Base-by-base conservation (phyloP, 768 basidiomycete genomes). In the Suillus hirtellus region DNA sequence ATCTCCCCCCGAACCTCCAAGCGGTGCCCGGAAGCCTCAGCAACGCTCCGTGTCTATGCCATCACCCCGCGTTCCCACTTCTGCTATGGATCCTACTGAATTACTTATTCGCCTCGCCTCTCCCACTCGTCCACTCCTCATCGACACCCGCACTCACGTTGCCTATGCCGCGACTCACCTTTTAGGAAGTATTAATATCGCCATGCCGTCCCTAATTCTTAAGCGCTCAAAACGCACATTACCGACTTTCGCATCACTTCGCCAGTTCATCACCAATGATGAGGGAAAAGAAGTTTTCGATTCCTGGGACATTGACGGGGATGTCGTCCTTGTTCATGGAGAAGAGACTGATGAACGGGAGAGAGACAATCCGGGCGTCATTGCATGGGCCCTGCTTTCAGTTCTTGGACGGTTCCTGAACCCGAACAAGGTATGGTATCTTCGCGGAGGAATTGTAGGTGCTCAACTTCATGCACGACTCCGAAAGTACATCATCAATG, bases 201-300 rank as follows among this genome's bases (percentile, higher is more conserved):
- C 89, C 38, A 91, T 97, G 49, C 95, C 95, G 0, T 90, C 92
- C 31, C 86, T 97, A 70, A 94, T 97, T 70, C 86, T 95, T 68
- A 95, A 94, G 74, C 88, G 95, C 21, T 89, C 84, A 66, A 82
- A 86, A 65, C 92, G 90, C 71, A 58, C 56, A 42, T 19, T 58
- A 42, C 85, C 89, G 2, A 82, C 82, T 37, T 77, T 93, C 54
- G 84, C 88, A 66, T 82, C 88, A 0, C 78, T 96, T 61, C 86
- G 88, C 58, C 88, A 90, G 69, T 96, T 89, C 71, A 85, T 95
- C 70, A 93, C 90, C 5, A 92, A 92, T 1, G 89, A 93, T 56
- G 78, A 83, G 37, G 90, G 89, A 37, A 90, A 87, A 72, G 77
- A 76, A 7, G 24, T 42, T 12, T 58, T 58, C 0, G 56, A 58